phyloP scores from a whole-genome alignment of 2,329 filamentous ascomycete genomes.

The Talaromyces sp. region DNA sequence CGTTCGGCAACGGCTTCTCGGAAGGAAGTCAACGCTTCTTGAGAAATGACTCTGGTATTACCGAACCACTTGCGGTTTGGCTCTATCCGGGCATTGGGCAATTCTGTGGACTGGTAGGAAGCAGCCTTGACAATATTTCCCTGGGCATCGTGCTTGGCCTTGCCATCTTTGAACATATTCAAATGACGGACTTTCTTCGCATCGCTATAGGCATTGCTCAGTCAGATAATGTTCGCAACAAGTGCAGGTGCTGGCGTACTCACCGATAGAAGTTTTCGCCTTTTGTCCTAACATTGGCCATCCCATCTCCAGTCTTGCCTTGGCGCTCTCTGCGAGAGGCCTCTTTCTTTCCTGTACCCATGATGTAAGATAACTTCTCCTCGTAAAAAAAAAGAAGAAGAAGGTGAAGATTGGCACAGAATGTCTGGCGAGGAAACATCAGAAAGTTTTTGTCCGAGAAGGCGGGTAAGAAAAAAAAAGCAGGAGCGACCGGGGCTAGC shows the following conservation, averaged over 20 bases:
- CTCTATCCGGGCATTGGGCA: constrained; percentile 82
- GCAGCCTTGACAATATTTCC: constrained; percentile 85
- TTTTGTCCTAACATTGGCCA: constrained; percentile 87
- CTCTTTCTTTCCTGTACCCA: constrained; percentile 94
- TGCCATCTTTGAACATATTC: constrained; percentile 88
- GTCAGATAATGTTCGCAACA: not conserved
- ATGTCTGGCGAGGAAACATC: constrained; percentile 20
- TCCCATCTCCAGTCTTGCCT: constrained; percentile 79
- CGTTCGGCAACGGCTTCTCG: constrained; percentile 89
- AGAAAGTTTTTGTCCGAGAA: constrained; percentile 23
- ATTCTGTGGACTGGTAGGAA: constrained; percentile 75
- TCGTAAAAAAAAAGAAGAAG: constrained; percentile 25
- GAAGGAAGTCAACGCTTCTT: constrained; percentile 82
- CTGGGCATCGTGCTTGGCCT: constrained; percentile 72
- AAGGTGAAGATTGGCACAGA: constrained; percentile 29
- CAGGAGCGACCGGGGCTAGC: constrained; percentile 30
- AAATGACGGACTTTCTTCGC: constrained; percentile 86
- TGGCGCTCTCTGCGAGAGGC: constrained; percentile 75
- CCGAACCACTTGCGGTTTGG: constrained; percentile 98
- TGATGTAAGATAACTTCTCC: constrained; percentile 41
- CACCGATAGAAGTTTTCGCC: constrained; percentile 98
- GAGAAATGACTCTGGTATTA: constrained; percentile 85
- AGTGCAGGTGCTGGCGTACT: constrained; percentile 21
- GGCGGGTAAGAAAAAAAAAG: constrained; percentile 26
- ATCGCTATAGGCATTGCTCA: constrained; percentile 38